Percentiles rank a stretch among this genome's conserved stretches.
These are phyloP conservation scores for Blastobotrys aristatus DNA, from an alignment of 1,139 yeast species.

Conservation along the genomic window DNA sequence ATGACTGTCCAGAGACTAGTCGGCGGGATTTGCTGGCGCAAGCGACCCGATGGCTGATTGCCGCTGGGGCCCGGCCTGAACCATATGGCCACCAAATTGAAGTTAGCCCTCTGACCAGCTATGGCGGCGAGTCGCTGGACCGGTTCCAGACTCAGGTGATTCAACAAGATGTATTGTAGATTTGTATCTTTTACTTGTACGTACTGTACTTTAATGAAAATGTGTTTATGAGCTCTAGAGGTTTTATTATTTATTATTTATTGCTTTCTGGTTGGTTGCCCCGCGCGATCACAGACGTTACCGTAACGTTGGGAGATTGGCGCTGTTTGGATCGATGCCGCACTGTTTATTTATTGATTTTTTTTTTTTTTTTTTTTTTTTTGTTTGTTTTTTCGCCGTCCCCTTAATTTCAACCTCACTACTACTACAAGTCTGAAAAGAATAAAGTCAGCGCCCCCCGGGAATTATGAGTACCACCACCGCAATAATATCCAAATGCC, in stretches of 20 bases:
- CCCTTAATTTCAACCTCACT: too few species aligned
- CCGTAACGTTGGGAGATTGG: neutral
- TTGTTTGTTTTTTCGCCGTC: too few species aligned
- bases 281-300: too few species aligned
- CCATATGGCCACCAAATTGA: slow-evolving; percentile 56
- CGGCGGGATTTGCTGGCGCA: slow-evolving; percentile 58
- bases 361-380: neutral
- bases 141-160: slow-evolving; percentile 50
- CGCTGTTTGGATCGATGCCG: neutral
- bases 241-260: neutral
- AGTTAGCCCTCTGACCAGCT: slow-evolving; percentile 68
- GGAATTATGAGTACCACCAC: too few species aligned
- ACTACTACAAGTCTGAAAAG: neutral
- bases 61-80: slow-evolving; percentile 55
- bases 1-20: slow-evolving; percentile 85
- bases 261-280: neutral
- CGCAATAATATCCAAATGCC: neutral
- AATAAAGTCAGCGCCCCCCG: too few species aligned
- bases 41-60: slow-evolving; percentile 70
- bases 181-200: neutral
- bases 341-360: neutral
- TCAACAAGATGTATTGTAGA: slow-evolving; percentile 19
- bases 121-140: slow-evolving; percentile 79
- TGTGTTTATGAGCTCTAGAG: neutral
- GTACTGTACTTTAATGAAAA: too few species aligned